phyloP scores from a whole-genome alignment of 1,284 basidiomycete species.

The Porodaedalea pini region DNA sequence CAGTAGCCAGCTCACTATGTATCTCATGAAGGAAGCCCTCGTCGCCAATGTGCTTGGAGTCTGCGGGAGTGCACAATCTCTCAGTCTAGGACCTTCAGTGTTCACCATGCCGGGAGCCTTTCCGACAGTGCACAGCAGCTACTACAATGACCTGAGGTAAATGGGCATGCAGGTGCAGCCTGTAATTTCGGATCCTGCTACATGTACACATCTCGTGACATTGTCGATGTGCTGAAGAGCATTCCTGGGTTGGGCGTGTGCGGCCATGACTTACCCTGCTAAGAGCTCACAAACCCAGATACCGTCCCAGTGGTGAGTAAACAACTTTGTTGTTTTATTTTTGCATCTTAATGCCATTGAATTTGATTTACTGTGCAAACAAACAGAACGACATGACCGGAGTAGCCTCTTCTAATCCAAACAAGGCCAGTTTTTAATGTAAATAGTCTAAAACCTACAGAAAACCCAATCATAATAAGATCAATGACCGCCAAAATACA shows the following conservation, averaged over 20 bases:
- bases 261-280: conserved; percentile 42
- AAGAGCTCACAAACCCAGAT: conserved; percentile 55
- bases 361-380: neutral
- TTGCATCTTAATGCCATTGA: neutral
- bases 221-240: conserved; percentile 5
- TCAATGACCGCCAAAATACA: too few relatives aligned
- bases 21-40: neutral
- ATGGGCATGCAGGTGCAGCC: conserved; percentile 68
- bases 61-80: neutral
- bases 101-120: conserved; percentile 61
- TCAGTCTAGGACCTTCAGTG: conserved; percentile 36
- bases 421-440: too few relatives aligned
- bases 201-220: conserved; percentile 25
- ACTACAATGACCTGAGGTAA: conserved; percentile 69
- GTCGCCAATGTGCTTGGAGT: neutral
- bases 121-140: conserved; percentile 54
- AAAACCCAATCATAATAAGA: too few relatives aligned
- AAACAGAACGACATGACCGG: conserved; percentile 47
- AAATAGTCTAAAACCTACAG: too few relatives aligned
- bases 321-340: neutral
- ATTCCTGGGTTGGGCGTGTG: neutral
- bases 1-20: neutral
- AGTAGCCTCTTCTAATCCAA: too few relatives aligned
- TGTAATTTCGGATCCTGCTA: conserved; percentile 63
- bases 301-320: conserved; percentile 11